These are phyloP conservation scores for Ustilago esculenta DNA, from an alignment of 1,284 basidiomycete genomes.

Conservation along the genomic window DNA sequence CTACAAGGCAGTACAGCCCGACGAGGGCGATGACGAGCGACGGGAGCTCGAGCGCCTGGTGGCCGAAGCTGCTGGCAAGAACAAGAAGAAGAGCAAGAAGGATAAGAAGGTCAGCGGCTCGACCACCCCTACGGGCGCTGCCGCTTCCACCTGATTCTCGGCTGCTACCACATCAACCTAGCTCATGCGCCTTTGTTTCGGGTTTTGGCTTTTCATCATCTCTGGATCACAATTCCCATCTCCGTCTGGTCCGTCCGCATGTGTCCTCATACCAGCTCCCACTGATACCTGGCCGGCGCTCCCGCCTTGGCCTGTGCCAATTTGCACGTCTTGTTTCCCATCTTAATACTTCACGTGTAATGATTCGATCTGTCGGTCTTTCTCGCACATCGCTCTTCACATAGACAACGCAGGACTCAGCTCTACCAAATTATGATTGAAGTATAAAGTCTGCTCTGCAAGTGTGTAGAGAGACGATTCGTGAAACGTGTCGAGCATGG, in stretches of 20 bases:
- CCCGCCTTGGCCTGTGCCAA: background rate
- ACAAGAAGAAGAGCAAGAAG: conserved; percentile 66
- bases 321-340: background rate
- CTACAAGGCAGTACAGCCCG: conserved; percentile 63
- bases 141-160: conserved; percentile 14
- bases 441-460: too few species aligned
- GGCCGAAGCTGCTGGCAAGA: conserved; percentile 69
- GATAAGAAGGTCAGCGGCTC: conserved; percentile 28
- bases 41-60: conserved; percentile 68
- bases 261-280: conserved; percentile 16
- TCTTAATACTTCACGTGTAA: background rate
- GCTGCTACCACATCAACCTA: background rate
- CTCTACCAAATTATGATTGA: too few species aligned
- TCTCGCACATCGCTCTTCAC: too few species aligned
- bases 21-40: conserved; percentile 64
- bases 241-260: background rate
- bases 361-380: too few species aligned
- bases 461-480: too few species aligned
- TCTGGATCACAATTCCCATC: background rate
- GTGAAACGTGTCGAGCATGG: too few species aligned
- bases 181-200: background rate
- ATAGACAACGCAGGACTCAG: too few species aligned
- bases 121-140: conserved; percentile 14
- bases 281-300: conserved; percentile 29
- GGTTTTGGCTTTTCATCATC: too few species aligned